phyloP scores from a whole-genome alignment of 139 green algal species.

The Tetratostichococcus sp. region DNA sequence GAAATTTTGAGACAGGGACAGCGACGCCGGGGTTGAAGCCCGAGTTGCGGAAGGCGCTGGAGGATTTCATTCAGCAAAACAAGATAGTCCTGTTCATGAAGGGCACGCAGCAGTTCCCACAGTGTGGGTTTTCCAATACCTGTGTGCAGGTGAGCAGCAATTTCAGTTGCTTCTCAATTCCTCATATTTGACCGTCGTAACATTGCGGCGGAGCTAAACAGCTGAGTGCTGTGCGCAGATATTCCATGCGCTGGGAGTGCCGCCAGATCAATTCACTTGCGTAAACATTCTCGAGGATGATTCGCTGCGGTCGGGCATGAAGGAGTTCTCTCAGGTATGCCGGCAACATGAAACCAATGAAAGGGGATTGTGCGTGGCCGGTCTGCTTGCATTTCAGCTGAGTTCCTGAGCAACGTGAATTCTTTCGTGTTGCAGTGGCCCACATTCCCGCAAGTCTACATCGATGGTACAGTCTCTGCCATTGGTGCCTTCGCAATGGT shows the following conservation, averaged over 20 bases:
- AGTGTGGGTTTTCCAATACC: slow-evolving; percentile 96
- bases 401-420: slow-evolving; percentile 1
- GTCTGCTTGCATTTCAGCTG: too few species aligned
- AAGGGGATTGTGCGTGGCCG: too few species aligned
- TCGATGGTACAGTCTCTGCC: too few species aligned
- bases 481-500: too few species aligned
- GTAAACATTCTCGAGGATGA: slow-evolving; percentile 96
- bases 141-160: slow-evolving; percentile 80
- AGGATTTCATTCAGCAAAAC: slow-evolving; percentile 67
- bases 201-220: too few species aligned
- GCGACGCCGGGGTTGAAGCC: slow-evolving; percentile 36
- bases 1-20: background rate
- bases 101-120: slow-evolving; percentile 56
- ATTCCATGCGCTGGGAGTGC: slow-evolving; percentile 62
- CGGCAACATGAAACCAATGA: background rate
- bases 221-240: slow-evolving; percentile 55
- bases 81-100: slow-evolving; percentile 85
- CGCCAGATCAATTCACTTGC: slow-evolving; percentile 41
- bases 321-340: slow-evolving; percentile 63
- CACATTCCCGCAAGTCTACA: slow-evolving; percentile 93
- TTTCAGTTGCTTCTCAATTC: too few species aligned
- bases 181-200: too few species aligned
- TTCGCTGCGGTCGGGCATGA: slow-evolving; percentile 77
- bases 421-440: slow-evolving; percentile 67
- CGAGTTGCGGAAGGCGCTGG: slow-evolving; percentile 65